Percentiles rank a stretch among this genome's conserved stretches.
Conservation (phyloP, 163 green algal species). For the Coccomyxa subellipsoidea region DNA sequence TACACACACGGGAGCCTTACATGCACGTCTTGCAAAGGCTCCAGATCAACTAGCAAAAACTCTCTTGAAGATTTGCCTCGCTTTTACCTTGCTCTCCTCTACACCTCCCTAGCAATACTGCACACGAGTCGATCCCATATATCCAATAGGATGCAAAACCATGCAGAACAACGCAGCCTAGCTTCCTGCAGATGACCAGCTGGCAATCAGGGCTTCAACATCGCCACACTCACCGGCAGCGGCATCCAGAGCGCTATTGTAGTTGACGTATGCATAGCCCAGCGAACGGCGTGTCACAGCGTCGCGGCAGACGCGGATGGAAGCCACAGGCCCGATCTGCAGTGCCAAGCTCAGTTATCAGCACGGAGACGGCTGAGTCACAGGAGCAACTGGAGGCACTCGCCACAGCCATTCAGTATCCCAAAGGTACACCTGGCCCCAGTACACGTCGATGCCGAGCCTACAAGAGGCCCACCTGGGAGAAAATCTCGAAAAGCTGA, state of each 20-base stretch:
- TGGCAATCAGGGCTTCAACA: background rate
- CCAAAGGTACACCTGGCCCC: background rate
- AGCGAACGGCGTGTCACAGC: constrained; percentile 94
- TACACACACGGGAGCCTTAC: too few relatives aligned
- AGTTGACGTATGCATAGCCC: constrained; percentile 99
- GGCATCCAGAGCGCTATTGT: constrained; percentile 82
- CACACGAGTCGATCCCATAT: too few relatives aligned
- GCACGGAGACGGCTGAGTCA: background rate
- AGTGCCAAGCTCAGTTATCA: background rate
- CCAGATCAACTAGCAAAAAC: too few relatives aligned
- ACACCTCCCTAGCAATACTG: too few relatives aligned
- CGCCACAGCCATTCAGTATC: background rate
- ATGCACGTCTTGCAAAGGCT: background rate
- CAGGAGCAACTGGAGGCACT: background rate
- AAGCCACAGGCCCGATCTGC: constrained; percentile 93
- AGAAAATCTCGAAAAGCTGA: constrained; percentile 97
- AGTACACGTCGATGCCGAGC: background rate
- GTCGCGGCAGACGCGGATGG: constrained; percentile 97
- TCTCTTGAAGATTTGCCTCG: too few relatives aligned
- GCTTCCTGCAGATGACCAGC: background rate
- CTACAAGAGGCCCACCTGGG: constrained; percentile 41
- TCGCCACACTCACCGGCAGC: constrained; percentile 52
- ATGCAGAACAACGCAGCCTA: constrained; percentile 4
- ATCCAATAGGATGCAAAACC: too few relatives aligned
- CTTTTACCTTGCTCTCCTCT: too few relatives aligned